phyloP scores from a whole-genome alignment of 805 yeast genomes.

The Huiozyma naganishii region DNA sequence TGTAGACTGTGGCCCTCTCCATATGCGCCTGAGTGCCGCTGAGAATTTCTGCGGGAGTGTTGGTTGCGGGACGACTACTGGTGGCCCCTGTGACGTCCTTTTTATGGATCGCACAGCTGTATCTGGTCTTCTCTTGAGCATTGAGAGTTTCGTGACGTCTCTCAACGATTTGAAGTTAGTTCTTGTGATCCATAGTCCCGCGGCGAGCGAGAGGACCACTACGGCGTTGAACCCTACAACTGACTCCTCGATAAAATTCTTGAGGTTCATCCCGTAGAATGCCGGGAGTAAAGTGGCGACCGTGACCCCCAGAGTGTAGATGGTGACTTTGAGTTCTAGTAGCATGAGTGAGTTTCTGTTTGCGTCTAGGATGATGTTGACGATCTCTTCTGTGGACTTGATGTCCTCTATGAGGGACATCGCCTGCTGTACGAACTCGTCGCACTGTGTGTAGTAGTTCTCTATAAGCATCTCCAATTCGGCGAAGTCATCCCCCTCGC shows the following conservation, averaged over 20 bases:
- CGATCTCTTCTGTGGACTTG: conserved; percentile 84
- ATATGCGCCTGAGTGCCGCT: not conserved
- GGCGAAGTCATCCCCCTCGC: conserved; percentile 36
- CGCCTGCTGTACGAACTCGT: conserved; percentile 85
- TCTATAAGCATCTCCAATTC: conserved; percentile 84
- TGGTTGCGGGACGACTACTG: too few species aligned
- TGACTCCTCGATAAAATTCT: conserved; percentile 66
- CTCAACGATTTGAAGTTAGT: conserved; percentile 46
- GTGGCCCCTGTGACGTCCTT: not conserved
- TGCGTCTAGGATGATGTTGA: conserved; percentile 82
- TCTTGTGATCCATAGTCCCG: conserved; percentile 45
- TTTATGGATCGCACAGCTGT: conserved; percentile 1
- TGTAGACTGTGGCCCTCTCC: not conserved
- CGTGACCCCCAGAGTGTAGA: conserved; percentile 76
- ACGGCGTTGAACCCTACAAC: conserved; percentile 51
- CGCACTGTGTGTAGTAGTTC: conserved; percentile 83
- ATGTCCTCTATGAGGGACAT: conserved; percentile 76
- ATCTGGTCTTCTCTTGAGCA: conserved; percentile 30
- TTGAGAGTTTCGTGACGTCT: conserved; percentile 55
- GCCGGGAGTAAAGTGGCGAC: conserved; percentile 81
- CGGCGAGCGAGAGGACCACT: conserved; percentile 38
- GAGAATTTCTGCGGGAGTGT: not conserved
- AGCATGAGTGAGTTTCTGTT: conserved; percentile 85
- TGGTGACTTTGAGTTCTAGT: conserved; percentile 70
- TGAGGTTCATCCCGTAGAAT: conserved; percentile 79